Evolutionary conservation across 1,284 basidiomycete species (phyloP).

Genomic region (Leccinum fuscescens): DNA sequence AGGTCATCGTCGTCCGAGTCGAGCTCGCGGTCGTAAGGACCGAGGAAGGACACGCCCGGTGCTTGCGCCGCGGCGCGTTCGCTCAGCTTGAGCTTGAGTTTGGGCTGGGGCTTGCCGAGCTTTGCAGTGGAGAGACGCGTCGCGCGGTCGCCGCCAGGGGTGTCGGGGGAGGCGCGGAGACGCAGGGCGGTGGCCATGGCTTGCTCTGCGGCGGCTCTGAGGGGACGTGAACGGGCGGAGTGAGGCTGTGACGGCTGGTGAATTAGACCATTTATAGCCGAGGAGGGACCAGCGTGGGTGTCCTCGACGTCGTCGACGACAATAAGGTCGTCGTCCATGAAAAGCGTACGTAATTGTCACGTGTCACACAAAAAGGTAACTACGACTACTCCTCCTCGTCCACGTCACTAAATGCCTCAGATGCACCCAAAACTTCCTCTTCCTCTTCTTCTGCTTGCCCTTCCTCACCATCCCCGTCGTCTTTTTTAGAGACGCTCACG

Average conservation of each 20-base stretch:
- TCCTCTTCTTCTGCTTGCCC: constrained; percentile 13
- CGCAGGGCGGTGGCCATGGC: constrained; percentile 41
- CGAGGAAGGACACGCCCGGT: constrained; percentile 79
- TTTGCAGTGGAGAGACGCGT: constrained; percentile 48
- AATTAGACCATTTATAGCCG: constrained; percentile 26
- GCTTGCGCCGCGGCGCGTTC: constrained; percentile 76
- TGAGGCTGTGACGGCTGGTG: constrained; percentile 15
- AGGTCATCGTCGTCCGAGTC: constrained; percentile 94
- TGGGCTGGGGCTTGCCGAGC: constrained; percentile 56
- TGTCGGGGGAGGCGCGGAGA: constrained; percentile 40
- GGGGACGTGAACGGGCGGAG: constrained; percentile 26
- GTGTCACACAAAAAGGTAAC: constrained; percentile 12
- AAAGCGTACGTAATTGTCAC: background rate
- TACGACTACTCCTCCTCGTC: constrained; percentile 9
- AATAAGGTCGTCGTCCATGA: constrained; percentile 63
- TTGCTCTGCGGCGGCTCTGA: constrained; percentile 39
- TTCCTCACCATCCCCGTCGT: background rate
- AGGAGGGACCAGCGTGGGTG: constrained; percentile 29
- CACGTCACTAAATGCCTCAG: constrained; percentile 5
- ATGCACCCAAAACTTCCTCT: constrained; percentile 6
- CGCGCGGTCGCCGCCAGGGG: constrained; percentile 46
- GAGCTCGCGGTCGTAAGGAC: constrained; percentile 89
- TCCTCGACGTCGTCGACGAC: constrained; percentile 58
- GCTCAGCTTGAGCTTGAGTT: constrained; percentile 80
- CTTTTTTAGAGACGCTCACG: background rate